Base-by-base conservation (phyloP, 2,329 filamentous ascomycete species). In the Penicillium capsulatum region DNA sequence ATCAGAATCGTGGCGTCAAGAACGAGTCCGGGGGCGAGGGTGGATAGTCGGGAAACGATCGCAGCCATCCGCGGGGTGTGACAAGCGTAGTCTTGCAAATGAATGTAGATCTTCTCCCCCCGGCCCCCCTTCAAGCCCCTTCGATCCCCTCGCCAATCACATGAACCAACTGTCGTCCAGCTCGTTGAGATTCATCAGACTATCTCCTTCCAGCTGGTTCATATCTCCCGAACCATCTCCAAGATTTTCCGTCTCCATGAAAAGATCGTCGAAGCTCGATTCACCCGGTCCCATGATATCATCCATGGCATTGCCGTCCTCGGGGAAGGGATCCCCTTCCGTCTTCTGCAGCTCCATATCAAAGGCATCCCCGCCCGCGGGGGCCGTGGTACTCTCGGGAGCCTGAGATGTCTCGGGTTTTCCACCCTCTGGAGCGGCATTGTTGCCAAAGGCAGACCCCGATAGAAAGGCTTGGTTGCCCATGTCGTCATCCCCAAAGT, bases 241-340 rank as follows among this genome's bases (percentile, higher is more conserved):
- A 29, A 65, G 51, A 40, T 63, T 61, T 3, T 65, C 65, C 17
- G 51, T 63, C 16, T 67, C 67, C 51, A 68, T 59, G 42, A 69
- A 67, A n/a, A 69, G 42, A 36, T 69, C 65, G 38, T 71, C 69
- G 40, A 72, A 71, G 43, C 61, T 69, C 13, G 68, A 70, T 47
- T 67, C 63, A 10, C 63, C 66, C 5, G 61, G 64, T 2, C 53
- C 61, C 51, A 68, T 64, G 16, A 63, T 50, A 47, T 65, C 59
- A 8, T 63, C 63, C 16, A 53, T 54, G 13, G 50, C 54, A 10
- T 45, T 55, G 10, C 51, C 47, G 36, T 55, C 47, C 29, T 44
- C 48, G 9, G 51, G 31, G 32, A 58, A 54, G n/a, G 35, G 16
- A 16, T 42, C 37, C 10, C 42, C 46, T 7, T 48, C 57, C 2